Percentiles rank a stretch among this genome's conserved stretches.
These are phyloP conservation scores for Apiotrichum brassicae DNA, from an alignment of 1,284 basidiomycete genomes.

Conservation along the genomic window DNA sequence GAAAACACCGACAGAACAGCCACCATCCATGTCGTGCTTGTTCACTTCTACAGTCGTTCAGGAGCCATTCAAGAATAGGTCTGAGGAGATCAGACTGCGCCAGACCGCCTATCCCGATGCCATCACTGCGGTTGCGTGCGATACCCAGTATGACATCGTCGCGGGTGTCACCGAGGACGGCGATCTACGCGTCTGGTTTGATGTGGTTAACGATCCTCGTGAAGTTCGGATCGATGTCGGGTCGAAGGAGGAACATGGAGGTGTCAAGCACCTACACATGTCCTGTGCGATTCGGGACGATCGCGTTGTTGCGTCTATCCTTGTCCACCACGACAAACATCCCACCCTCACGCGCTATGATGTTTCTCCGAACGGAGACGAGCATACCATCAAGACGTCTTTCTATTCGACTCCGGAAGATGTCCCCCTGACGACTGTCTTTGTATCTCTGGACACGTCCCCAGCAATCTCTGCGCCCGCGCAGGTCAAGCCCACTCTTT, in stretches of 20 bases:
- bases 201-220: conserved; percentile 1
- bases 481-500: conserved; percentile 9
- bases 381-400: conserved; percentile 8
- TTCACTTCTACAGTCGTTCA: conserved; percentile 28
- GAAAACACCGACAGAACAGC: conserved; percentile 17
- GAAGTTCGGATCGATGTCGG: conserved; percentile 35
- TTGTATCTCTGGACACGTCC: conserved; percentile 17
- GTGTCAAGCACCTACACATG: conserved; percentile 24
- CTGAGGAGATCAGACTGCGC: conserved; percentile 29
- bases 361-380: conserved; percentile 10
- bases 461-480: conserved; percentile 17
- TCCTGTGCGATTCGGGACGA: neutral
- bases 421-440: conserved; percentile 15
- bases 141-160: conserved; percentile 24
- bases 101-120: conserved; percentile 29
- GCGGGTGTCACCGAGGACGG: conserved; percentile 38
- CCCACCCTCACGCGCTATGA: conserved; percentile 27
- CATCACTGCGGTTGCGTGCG: conserved; percentile 31
- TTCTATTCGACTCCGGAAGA: conserved; percentile 17
- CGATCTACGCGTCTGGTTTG: conserved; percentile 35
- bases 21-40: conserved; percentile 29
- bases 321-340: conserved; percentile 29
- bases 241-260: conserved; percentile 21
- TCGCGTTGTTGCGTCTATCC: conserved; percentile 17
- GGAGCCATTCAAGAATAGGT: conserved; percentile 25